phyloP scores from a whole-genome alignment of 2,329 filamentous ascomycete species.

The Colletotrichum camelliae region DNA sequence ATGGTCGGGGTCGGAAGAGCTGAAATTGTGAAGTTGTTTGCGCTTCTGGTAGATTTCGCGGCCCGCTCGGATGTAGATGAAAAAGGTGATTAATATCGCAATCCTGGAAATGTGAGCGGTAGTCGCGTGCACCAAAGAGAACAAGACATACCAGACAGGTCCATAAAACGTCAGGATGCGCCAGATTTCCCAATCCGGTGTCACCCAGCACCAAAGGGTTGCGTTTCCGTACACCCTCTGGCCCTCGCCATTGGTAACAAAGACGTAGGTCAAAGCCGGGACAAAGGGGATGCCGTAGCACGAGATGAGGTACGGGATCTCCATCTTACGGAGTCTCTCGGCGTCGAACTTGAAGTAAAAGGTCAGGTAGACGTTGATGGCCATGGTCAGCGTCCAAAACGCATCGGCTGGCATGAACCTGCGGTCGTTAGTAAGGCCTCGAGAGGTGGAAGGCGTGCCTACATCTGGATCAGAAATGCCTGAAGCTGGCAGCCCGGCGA shows the following conservation, averaged over 20 bases:
- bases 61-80: constrained; percentile 72
- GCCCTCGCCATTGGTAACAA: constrained; percentile 59
- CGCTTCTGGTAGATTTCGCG: constrained; percentile 72
- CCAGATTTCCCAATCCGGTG: constrained; percentile 69
- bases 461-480: constrained; percentile 84
- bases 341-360: constrained; percentile 79
- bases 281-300: constrained; percentile 79
- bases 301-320: constrained; percentile 70
- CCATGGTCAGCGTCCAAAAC: constrained; percentile 82
- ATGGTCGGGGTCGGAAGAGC: constrained; percentile 49
- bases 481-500: constrained; percentile 73
- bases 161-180: constrained; percentile 79
- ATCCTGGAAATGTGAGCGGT: constrained; percentile 50
- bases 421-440: constrained; percentile 16
- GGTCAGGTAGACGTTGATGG: constrained; percentile 81
- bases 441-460: constrained; percentile 39
- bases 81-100: constrained; percentile 63
- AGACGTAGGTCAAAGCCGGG: constrained; percentile 71
- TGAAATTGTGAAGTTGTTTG: constrained; percentile 63
- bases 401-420: constrained; percentile 83
- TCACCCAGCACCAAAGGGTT: constrained; percentile 83
- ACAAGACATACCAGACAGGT: constrained; percentile 65
- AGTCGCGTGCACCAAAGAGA: background rate
- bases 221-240: constrained; percentile 74
- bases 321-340: constrained; percentile 66